phyloP scores from a whole-genome alignment of 495 filamentous ascomycete species.

The Hypoxylon crocopeplum region DNA sequence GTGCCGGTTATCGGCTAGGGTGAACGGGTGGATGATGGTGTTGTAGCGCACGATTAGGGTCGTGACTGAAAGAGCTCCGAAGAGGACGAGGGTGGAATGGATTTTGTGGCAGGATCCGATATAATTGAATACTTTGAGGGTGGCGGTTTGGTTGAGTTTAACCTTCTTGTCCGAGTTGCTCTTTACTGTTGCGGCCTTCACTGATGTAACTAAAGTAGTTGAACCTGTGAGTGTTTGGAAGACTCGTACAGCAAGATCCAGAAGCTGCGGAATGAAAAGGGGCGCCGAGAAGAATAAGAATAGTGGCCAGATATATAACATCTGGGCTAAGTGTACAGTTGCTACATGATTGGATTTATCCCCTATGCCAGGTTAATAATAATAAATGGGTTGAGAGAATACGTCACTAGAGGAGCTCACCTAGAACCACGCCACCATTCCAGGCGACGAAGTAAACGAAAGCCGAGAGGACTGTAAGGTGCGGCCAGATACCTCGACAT shows the following conservation, averaged over 20 bases:
- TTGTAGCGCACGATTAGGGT: slow-evolving; percentile 73
- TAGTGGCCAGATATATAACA: slow-evolving; percentile 94
- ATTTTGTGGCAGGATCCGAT: slow-evolving; percentile 32
- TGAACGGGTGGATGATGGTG: slow-evolving; percentile 95
- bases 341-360: slow-evolving; percentile 95
- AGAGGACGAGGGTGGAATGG: slow-evolving; percentile 25
- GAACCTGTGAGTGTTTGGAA: not conserved
- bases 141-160: slow-evolving; percentile 17
- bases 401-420: slow-evolving; percentile 47
- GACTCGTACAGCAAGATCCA: slow-evolving; percentile 3
- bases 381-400: slow-evolving; percentile 16
- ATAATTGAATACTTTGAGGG: slow-evolving; percentile 8
- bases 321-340: slow-evolving; percentile 86
- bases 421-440: slow-evolving; percentile 93
- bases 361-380: slow-evolving; percentile 52
- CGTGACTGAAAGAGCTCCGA: slow-evolving; percentile 52
- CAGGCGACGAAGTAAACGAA: slow-evolving; percentile 80
- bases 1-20: slow-evolving; percentile 93
- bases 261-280: slow-evolving; percentile 59
- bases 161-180: not conserved
- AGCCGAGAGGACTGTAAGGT: slow-evolving; percentile 67
- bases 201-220: not conserved
- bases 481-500: slow-evolving; percentile 63
- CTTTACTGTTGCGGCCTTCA: not conserved
- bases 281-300: slow-evolving; percentile 88